Percentiles rank a stretch among this genome's conserved stretches.
These are phyloP conservation scores for Pleurotus citrinopileatus DNA, from an alignment of 768 basidiomycete species.

Conservation along the genomic window DNA sequence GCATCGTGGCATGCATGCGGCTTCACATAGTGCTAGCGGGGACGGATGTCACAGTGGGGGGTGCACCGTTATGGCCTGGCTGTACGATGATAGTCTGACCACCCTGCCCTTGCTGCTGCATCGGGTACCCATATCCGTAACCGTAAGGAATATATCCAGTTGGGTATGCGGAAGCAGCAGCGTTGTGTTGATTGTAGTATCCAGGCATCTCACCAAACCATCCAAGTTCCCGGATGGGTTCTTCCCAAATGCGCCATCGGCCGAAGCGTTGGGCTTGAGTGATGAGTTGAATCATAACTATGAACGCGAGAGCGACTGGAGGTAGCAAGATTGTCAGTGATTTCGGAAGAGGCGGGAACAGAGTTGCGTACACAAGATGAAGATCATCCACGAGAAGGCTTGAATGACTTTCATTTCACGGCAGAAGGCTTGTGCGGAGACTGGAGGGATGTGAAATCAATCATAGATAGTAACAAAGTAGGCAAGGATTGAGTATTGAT, in stretches of 20 bases:
- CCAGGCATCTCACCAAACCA: conserved; percentile 78
- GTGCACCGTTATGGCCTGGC: conserved; percentile 57
- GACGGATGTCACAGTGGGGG: conserved; percentile 60
- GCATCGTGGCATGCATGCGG: neutral
- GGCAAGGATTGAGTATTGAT: neutral
- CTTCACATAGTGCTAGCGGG: conserved; percentile 30
- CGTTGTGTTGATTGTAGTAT: conserved; percentile 43
- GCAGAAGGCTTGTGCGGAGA: conserved; percentile 55
- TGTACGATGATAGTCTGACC: conserved; percentile 61
- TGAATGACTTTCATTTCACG: conserved; percentile 80
- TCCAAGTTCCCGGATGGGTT: conserved; percentile 64
- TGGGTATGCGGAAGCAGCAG: conserved; percentile 24
- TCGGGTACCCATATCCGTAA: conserved; percentile 29
- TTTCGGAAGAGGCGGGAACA: neutral
- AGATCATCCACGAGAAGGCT: conserved; percentile 76
- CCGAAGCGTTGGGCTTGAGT: conserved; percentile 53
- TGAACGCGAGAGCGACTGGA: conserved; percentile 42
- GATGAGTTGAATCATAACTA: conserved; percentile 56
- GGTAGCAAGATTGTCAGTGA: conserved; percentile 21
- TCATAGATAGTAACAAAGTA: conserved; percentile 10
- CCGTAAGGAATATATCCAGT: conserved; percentile 29
- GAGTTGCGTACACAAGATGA: conserved; percentile 31
- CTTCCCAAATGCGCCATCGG: conserved; percentile 51
- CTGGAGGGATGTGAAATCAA: conserved; percentile 30
- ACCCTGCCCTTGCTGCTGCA: conserved; percentile 33